Evolutionary conservation across 805 yeast genomes (phyloP).

Genomic region (Candida alai): DNA sequence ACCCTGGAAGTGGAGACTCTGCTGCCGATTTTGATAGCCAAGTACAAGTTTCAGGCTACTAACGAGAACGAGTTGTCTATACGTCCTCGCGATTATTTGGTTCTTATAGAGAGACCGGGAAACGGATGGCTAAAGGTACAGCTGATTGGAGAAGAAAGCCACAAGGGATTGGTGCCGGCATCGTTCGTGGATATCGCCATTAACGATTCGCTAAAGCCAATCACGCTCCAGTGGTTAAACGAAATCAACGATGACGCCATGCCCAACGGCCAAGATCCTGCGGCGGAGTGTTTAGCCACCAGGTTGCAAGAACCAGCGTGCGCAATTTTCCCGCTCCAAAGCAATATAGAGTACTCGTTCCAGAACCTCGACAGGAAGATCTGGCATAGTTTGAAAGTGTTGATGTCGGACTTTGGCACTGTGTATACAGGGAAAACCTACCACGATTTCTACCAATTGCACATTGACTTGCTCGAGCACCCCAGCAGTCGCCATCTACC

Average conservation of each 20-base stretch:
- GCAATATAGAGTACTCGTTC: conserved; percentile 24
- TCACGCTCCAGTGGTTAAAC: conserved; percentile 29
- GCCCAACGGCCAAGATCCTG: not conserved
- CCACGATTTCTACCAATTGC: conserved; percentile 36
- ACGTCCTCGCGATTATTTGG: conserved; percentile 24
- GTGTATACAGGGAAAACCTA: conserved; percentile 28
- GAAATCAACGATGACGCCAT: conserved; percentile 8
- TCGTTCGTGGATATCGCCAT: conserved; percentile 36
- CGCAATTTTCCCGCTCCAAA: conserved; percentile 11
- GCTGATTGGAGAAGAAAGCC: conserved; percentile 17
- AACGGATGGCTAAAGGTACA: conserved; percentile 40
- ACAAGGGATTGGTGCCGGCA: conserved; percentile 35
- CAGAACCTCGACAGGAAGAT: conserved; percentile 19
- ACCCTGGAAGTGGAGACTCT: conserved; percentile 9
- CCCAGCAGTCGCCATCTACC: conserved; percentile 17
- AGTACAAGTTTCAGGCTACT: conserved; percentile 30
- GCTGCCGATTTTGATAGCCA: conserved; percentile 25
- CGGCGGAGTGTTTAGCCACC: too few species aligned
- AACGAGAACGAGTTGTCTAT: conserved; percentile 24
- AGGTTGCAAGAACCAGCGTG: too few species aligned
- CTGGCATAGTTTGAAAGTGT: conserved; percentile 34
- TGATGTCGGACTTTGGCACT: conserved; percentile 15
- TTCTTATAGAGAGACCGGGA: conserved; percentile 31
- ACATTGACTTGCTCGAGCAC: conserved; percentile 13
- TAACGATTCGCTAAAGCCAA: conserved; percentile 33